Percentiles rank a stretch among this genome's conserved stretches.
phyloP scores from a whole-genome alignment of 2,329 filamentous ascomycete genomes.

The Cladobotryum protrusum region DNA sequence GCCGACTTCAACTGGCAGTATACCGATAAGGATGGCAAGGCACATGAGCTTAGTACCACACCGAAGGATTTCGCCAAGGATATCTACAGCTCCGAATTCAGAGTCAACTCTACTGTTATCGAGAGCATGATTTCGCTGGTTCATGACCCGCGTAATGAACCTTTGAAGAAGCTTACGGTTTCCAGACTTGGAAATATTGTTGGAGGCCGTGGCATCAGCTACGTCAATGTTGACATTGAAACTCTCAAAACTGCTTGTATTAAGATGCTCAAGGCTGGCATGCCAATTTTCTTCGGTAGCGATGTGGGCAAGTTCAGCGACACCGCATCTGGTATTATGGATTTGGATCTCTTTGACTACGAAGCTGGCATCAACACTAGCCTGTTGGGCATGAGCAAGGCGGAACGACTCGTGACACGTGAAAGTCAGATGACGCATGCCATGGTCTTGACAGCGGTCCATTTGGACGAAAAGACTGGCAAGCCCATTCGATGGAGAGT shows the following conservation, averaged over 20 bases:
- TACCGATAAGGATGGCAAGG: conserved; percentile 60
- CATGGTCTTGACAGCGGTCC: conserved; percentile 85
- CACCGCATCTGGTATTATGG: conserved; percentile 66
- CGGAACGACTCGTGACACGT: conserved; percentile 63
- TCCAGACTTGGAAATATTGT: conserved; percentile 75
- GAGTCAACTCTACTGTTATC: conserved; percentile 55
- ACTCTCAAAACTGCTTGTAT: conserved; percentile 69
- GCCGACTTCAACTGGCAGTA: conserved; percentile 76
- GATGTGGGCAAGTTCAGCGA: conserved; percentile 83
- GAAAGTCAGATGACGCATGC: conserved; percentile 86
- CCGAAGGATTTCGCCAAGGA: conserved; percentile 67
- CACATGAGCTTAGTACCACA: conserved; percentile 56
- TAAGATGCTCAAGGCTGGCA: conserved; percentile 68
- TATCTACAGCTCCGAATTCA: conserved; percentile 54
- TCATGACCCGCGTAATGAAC: conserved; percentile 75
- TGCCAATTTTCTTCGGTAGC: conserved; percentile 82
- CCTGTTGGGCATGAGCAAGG: conserved; percentile 69
- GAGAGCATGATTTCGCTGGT: conserved; percentile 72
- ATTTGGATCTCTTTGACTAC: conserved; percentile 70
- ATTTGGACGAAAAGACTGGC: conserved; percentile 58
- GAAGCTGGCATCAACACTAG: conserved; percentile 75
- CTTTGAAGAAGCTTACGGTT: conserved; percentile 67
- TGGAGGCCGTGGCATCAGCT: conserved; percentile 67
- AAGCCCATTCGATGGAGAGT: conserved; percentile 74
- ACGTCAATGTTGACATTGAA: conserved; percentile 73